phyloP scores from a whole-genome alignment of 345 rosid species.

The Pistacia atlantica region DNA sequence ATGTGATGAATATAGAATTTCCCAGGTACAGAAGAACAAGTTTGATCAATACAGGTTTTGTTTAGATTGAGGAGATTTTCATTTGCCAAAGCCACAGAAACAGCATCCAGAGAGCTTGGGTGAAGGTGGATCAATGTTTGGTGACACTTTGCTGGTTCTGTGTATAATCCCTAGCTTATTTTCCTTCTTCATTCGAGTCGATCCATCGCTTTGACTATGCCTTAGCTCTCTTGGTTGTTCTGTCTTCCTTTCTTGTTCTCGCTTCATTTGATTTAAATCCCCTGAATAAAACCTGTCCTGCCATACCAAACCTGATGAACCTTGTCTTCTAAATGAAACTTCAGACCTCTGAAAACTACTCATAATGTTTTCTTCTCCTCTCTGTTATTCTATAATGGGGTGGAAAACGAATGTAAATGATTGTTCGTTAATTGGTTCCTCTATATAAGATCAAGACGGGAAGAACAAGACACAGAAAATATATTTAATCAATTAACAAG shows the following conservation, averaged over 20 bases:
- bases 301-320: constrained; percentile 22
- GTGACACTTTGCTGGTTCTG: constrained; percentile 5
- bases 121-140: constrained; percentile 12
- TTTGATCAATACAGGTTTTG: background rate
- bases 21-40: background rate
- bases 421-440: background rate
- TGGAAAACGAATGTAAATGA: too few relatives aligned
- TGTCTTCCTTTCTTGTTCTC: background rate
- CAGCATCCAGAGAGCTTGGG: constrained; percentile 13
- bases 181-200: background rate
- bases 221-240: constrained; percentile 1
- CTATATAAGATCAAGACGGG: background rate
- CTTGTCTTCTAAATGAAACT: constrained; percentile 17
- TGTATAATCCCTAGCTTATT: background rate
- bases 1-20: background rate
- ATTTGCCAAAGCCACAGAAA: constrained; percentile 5
- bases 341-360: constrained; percentile 18
- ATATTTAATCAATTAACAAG: background rate
- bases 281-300: constrained; percentile 7
- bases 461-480: background rate
- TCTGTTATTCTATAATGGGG: background rate
- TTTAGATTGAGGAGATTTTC: background rate
- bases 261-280: constrained; percentile 15
- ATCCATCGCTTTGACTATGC: constrained; percentile 10
- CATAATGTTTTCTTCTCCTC: background rate